Percentiles rank a stretch among this genome's conserved stretches.
Evolutionary conservation across 805 yeast species (phyloP).

Genomic region (Kazachstania bromeliacearum): DNA sequence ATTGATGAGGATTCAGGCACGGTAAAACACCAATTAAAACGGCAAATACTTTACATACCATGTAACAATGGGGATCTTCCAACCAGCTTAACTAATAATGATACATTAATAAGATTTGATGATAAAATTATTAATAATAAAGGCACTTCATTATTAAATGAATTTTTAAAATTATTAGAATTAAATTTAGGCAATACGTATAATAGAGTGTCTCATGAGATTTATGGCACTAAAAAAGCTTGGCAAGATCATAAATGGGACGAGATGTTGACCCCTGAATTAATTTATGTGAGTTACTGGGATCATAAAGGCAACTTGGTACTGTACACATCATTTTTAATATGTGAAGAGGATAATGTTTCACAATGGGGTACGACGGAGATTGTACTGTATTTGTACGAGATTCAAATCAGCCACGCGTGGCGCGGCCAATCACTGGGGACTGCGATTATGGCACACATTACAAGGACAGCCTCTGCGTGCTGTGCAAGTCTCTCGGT

Average conservation of each 20-base stretch:
- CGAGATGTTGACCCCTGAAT: slow-evolving; percentile 22
- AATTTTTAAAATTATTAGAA: slow-evolving; percentile 14
- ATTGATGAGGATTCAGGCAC: too few relatives aligned
- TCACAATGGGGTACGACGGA: slow-evolving; percentile 2
- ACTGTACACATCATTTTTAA: slow-evolving; percentile 21
- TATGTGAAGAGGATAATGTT: slow-evolving; percentile 20
- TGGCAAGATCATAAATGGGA: slow-evolving; percentile 23
- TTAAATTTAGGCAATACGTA: slow-evolving; percentile 20
- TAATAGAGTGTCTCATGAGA: slow-evolving; percentile 7
- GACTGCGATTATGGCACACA: slow-evolving; percentile 5
- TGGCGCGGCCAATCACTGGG: slow-evolving; percentile 19
- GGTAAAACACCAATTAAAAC: too few relatives aligned
- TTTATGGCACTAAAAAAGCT: slow-evolving; percentile 15
- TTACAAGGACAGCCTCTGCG: neutral
- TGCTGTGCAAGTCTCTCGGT: neutral
- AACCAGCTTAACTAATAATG: too few relatives aligned
- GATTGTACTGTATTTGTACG: slow-evolving; percentile 25
- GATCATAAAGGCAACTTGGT: slow-evolving; percentile 3
- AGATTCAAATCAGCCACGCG: slow-evolving; percentile 18
- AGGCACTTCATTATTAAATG: too few relatives aligned
- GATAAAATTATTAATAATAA: too few relatives aligned
- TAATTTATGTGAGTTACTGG: slow-evolving; percentile 22
- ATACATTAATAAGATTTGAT: too few relatives aligned
- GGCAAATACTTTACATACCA: too few relatives aligned
- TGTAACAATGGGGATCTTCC: too few relatives aligned